phyloP scores from a whole-genome alignment of 306 rosid species.

The Quercus suber region DNA sequence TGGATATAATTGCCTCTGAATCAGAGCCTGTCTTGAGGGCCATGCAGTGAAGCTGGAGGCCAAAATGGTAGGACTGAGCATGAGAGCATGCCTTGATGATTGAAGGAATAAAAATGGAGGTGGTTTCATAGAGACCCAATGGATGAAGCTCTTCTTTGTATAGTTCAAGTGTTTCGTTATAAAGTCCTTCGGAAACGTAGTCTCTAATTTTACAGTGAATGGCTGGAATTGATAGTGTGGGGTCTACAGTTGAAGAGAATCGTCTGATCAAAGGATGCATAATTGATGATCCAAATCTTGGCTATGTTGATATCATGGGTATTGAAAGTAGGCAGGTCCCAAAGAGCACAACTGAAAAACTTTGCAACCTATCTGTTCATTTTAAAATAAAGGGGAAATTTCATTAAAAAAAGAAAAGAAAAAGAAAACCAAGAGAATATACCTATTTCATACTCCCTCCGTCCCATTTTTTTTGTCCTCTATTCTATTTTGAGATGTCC shows the following conservation, averaged over 20 bases:
- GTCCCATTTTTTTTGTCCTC: too few relatives aligned
- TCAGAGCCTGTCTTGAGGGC: constrained; percentile 38
- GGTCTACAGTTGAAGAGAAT: constrained; percentile 3
- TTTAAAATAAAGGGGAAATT: too few relatives aligned
- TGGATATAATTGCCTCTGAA: constrained; percentile 42
- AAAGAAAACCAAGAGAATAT: too few relatives aligned
- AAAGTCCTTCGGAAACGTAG: constrained; percentile 42
- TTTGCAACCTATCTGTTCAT: too few relatives aligned
- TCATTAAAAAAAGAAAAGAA: too few relatives aligned
- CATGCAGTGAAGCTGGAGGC: constrained; percentile 55
- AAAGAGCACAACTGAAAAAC: neutral
- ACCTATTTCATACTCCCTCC: too few relatives aligned
- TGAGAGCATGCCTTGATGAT: constrained; percentile 57
- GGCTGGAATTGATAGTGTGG: constrained; percentile 8
- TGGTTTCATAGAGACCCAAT: constrained; percentile 18
- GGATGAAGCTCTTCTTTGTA: constrained; percentile 37
- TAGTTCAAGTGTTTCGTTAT: constrained; percentile 37
- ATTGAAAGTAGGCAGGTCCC: neutral
- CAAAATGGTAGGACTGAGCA: constrained; percentile 27
- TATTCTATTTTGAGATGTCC: too few relatives aligned
- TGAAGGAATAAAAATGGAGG: constrained; percentile 49
- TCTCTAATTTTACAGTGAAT: constrained; percentile 29
- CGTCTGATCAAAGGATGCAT: constrained; percentile 10
- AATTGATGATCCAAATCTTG: neutral
- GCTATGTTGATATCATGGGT: constrained; percentile 17